Conservation (phyloP, 768 basidiomycete genomes). For the Trametes coccinea region DNA sequence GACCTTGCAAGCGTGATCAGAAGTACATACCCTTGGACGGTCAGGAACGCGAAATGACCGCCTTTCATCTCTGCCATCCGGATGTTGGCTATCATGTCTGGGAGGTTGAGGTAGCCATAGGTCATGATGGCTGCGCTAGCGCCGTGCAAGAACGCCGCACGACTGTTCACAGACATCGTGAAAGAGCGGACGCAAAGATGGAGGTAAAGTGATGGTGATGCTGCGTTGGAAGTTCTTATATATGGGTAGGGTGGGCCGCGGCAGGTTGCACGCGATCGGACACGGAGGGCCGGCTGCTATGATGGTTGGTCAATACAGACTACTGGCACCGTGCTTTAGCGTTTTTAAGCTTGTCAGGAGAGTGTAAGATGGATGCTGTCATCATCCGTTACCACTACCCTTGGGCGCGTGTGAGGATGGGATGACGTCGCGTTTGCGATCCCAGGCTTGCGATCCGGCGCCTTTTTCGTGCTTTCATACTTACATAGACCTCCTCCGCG, state of each 20-base stretch:
- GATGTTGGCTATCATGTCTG: slow-evolving; percentile 21
- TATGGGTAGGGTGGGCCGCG: too few species aligned
- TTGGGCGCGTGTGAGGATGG: background rate
- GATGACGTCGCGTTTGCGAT: slow-evolving; percentile 1
- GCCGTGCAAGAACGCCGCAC: slow-evolving; percentile 34
- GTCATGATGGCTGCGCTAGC: slow-evolving; percentile 36
- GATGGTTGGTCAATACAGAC: too few species aligned
- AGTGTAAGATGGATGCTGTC: too few species aligned
- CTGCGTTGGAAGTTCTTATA: background rate
- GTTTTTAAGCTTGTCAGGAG: too few species aligned
- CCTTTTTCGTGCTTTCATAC: too few species aligned
- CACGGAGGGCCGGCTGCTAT: too few species aligned
- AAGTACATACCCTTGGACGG: slow-evolving; percentile 67
- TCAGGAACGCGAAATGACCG: slow-evolving; percentile 72
- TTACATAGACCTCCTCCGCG: too few species aligned
- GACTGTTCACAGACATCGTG: slow-evolving; percentile 12
- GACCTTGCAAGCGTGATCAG: background rate
- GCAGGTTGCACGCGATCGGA: too few species aligned
- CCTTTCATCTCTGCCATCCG: slow-evolving; percentile 51
- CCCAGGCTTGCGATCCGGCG: too few species aligned
- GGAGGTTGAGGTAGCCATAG: slow-evolving; percentile 36
- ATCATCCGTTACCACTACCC: too few species aligned
- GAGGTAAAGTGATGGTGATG: background rate
- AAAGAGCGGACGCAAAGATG: background rate
- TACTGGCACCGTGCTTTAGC: too few species aligned